Evolutionary conservation across 2,329 filamentous ascomycete species (phyloP), one percentile per base, ranked within the genome.

Genomic region (Didymella arachidicola): DNA sequence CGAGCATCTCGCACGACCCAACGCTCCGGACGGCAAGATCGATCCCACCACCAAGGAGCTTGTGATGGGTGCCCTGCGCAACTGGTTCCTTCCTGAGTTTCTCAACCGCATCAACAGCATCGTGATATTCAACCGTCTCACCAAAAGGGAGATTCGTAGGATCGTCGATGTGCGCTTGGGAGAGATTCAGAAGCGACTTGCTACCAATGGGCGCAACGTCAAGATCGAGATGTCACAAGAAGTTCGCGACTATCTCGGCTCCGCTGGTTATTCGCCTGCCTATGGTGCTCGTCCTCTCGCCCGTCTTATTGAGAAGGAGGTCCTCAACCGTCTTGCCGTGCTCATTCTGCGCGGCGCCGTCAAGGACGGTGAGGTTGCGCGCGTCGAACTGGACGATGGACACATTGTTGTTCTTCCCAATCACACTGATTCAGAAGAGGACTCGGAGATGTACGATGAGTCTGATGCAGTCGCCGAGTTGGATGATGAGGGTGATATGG

Each of bases 111-210:
- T 99, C 83, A 94, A 87, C 79, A 95, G 90, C 61, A 92, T 89
- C 53, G 93, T 99, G 80, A 97, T 99, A 80, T 99, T 99, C 87
- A 99, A 99, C 84, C 91, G 95, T 46, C 89, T 99, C 55, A 94
- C 91, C 3, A 90, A 88, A 75, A 83, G 80, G 57, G 95, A 99
- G 80, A 99, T 99, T 71, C 89, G 95, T 73, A 92, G 87, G 81
- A 98, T 99, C 74, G 95, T 99, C 61, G 95, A 99, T 73, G 84
- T 99, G 22, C 90, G 95, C 43, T 84, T 99, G 32, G 59, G 63
- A 2, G 95, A 99, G 75, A 94, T 99, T 62, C 95, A 99, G 84
- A 92, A 92, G 76, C 91, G 95, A 41, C 86, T 99, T n/a, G 80
- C 84, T 30, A 83, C 88, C 71, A 99, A 99, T 74, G 88, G 89